phyloP scores from a whole-genome alignment of 768 basidiomycete species.

The Crucibulum laeve region DNA sequence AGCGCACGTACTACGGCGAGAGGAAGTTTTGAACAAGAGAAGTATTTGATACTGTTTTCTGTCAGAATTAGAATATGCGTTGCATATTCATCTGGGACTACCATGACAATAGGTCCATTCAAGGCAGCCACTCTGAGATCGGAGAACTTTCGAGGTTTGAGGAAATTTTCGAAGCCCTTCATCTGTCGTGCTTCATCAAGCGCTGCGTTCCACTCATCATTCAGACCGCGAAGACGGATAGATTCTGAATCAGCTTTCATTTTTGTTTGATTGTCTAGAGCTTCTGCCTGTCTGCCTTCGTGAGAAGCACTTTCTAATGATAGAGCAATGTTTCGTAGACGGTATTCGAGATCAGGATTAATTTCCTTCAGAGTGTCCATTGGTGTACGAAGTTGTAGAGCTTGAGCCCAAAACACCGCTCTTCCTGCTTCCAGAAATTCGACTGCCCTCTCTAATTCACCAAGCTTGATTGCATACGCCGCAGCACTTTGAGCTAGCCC shows the following conservation, averaged over 20 bases:
- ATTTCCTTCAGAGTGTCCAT: neutral
- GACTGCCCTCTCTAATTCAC: neutral
- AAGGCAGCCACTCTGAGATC: slow-evolving; percentile 3
- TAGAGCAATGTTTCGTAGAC: neutral
- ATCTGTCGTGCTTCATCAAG: slow-evolving; percentile 3
- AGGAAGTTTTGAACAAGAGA: too few species aligned
- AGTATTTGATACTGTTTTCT: too few species aligned
- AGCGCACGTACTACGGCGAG: too few species aligned
- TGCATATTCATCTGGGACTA: slow-evolving; percentile 3
- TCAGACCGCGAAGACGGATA: slow-evolving; percentile 2
- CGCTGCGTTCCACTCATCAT: slow-evolving; percentile 5
- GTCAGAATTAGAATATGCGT: slow-evolving; percentile 9
- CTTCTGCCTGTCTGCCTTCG: too few species aligned
- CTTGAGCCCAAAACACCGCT: neutral
- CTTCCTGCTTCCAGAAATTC: neutral
- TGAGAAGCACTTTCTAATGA: neutral
- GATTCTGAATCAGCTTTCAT: slow-evolving; percentile 6
- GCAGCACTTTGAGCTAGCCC: neutral
- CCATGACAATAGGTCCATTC: slow-evolving; percentile 3
- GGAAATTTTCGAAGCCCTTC: slow-evolving; percentile 9
- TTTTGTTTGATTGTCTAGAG: too few species aligned
- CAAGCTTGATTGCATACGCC: slow-evolving; percentile 7
- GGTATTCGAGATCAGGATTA: neutral
- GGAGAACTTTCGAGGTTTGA: slow-evolving; percentile 1
- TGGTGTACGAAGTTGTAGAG: neutral